Base-by-base conservation (phyloP, 352 stramenopile species). In the Phytophthora aleatoria region DNA sequence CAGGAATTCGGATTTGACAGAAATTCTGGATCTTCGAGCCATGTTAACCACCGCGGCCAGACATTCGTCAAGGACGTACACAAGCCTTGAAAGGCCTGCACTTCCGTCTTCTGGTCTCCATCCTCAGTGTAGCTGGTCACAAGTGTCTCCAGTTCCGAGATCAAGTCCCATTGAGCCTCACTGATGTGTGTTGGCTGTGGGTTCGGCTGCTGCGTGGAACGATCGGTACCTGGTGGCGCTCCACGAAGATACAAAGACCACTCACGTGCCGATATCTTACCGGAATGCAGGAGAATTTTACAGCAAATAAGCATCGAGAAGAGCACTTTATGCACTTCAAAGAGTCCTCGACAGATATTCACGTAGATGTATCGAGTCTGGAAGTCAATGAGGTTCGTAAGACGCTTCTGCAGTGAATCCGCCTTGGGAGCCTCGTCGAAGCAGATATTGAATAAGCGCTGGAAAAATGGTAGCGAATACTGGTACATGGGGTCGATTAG, bases 401-500 rank as follows among this genome's bases (percentile, higher is more conserved):
- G 60, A 0, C 95, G 80, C 41, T 67, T 69, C 2, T 71, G 61
- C 4, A 98, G 72, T 0, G 64, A 58, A 55, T 87, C 76, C 0
- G 81, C 80, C 44, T 76, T 79, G 0, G 83, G 73, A 3, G 83
- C 84, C 64, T 93, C 81, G 47, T 92, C 78, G 36, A 98, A 96
- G 66, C 94, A 98, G 56, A 92, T 90, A 52, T 95, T 90, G 73
- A 98, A 98, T 24, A 98, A 79, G 0, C 79, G 73, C 57, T 97
- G 89, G 53, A 97, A 98, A 71, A 97, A 98, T 3, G 89, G 83
- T 27, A 98, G 72, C 39, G 92, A 98, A 75, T 98, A 98, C 77
- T 98, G 94, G 77, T 98, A 98, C 94, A 98, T 98, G 2, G 94
- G 94, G 50, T 98, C 94, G 53, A 98, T 96, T 9, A 91, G 69